Evolutionary conservation across 2,329 filamentous ascomycete species (phyloP).

Genomic region (Penicillium griseofulvum): DNA sequence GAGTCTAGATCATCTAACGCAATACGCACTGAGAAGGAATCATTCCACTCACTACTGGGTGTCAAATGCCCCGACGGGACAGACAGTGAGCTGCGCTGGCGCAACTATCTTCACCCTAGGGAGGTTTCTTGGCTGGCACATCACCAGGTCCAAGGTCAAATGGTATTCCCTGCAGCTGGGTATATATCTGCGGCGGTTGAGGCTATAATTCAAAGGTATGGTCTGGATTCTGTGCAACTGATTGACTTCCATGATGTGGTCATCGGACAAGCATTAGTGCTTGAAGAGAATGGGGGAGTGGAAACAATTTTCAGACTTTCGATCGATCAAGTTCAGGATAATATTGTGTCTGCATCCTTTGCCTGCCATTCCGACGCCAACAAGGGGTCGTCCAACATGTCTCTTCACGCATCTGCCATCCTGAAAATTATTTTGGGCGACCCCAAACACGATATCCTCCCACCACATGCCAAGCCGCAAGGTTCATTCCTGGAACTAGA

Average conservation of each 20-base stretch:
- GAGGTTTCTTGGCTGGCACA: slow-evolving; percentile 37
- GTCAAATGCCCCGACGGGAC: slow-evolving; percentile 18
- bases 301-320: slow-evolving; percentile 24
- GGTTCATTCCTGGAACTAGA: slow-evolving; percentile 18
- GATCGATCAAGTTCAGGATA: slow-evolving; percentile 2
- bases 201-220: slow-evolving; percentile 15
- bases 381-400: slow-evolving; percentile 16
- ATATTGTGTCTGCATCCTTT: slow-evolving; percentile 11
- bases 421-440: slow-evolving; percentile 12
- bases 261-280: slow-evolving; percentile 26
- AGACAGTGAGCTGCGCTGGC: slow-evolving; percentile 28
- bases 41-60: slow-evolving; percentile 23
- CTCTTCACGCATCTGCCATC: slow-evolving; percentile 16
- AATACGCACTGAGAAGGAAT: slow-evolving; percentile 8
- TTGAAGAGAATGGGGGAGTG: slow-evolving; percentile 22
- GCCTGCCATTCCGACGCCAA: slow-evolving; percentile 20
- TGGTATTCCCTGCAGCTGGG: slow-evolving; percentile 32
- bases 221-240: slow-evolving; percentile 15
- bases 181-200: slow-evolving; percentile 31
- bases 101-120: slow-evolving; percentile 27
- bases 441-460: slow-evolving; percentile 8
- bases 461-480: not conserved
- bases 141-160: slow-evolving; percentile 34
- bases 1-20: slow-evolving; percentile 17
- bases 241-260: slow-evolving; percentile 25